phyloP scores from a whole-genome alignment of 2,329 filamentous ascomycete genomes.

The Aspergillus aculeatus region DNA sequence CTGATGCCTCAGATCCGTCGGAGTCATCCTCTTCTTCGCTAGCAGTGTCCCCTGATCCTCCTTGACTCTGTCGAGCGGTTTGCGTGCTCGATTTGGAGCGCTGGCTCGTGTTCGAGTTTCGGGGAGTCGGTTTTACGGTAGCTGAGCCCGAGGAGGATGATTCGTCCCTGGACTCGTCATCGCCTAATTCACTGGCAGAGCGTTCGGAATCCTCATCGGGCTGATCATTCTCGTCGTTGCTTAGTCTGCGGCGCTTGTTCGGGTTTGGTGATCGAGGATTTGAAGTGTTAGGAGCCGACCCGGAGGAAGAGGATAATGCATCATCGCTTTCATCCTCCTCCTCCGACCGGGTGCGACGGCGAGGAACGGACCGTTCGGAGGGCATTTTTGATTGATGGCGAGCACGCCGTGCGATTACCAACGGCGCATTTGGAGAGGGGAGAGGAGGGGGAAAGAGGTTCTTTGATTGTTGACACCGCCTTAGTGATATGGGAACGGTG shows the following conservation, averaged over 20 bases:
- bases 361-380: constrained; percentile 24
- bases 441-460: background rate
- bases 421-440: constrained; percentile 7
- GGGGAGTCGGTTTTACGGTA: background rate
- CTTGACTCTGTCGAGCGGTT: background rate
- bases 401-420: constrained; percentile 1
- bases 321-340: constrained; percentile 27
- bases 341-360: constrained; percentile 30
- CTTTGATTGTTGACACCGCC: background rate
- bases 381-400: constrained; percentile 27
- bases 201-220: constrained; percentile 17
- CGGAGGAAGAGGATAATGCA: constrained; percentile 1
- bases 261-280: constrained; percentile 22
- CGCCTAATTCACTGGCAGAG: constrained; percentile 7
- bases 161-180: constrained; percentile 11
- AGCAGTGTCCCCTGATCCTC: background rate
- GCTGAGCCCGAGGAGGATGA: background rate
- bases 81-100: background rate
- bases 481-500: background rate
- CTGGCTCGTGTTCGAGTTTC: background rate
- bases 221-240: background rate
- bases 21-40: background rate
- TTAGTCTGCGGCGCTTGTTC: constrained; percentile 34
- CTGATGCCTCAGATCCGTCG: background rate
- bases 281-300: constrained; percentile 8